Evolutionary conservation across 345 rosid species (phyloP).

Genomic region (Punica granatum): DNA sequence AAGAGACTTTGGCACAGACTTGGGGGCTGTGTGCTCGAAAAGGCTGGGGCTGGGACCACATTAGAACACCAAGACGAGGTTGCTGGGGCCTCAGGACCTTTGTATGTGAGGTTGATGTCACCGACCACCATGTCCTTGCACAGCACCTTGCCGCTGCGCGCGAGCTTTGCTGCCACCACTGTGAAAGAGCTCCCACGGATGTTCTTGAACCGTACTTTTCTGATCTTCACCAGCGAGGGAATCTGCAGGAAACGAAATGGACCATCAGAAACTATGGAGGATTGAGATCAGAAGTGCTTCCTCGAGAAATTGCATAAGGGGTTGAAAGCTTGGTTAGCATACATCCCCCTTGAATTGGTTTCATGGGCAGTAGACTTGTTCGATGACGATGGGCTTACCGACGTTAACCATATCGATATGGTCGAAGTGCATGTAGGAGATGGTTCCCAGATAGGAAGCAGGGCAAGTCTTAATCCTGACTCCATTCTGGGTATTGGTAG

Average conservation of each 20-base stretch:
- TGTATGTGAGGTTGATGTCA: constrained; percentile 19
- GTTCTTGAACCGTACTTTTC: constrained; percentile 16
- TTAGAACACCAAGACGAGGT: constrained; percentile 16
- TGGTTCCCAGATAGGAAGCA: constrained; percentile 13
- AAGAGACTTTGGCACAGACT: not conserved
- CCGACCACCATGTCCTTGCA: constrained; percentile 18
- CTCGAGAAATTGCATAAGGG: too few species aligned
- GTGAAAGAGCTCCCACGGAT: constrained; percentile 22
- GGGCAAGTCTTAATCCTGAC: constrained; percentile 60
- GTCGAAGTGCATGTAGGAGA: constrained; percentile 24
- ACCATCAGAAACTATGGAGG: not conserved
- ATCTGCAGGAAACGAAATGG: constrained; percentile 6
- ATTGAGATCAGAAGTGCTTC: too few species aligned
- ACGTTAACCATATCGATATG: constrained; percentile 24
- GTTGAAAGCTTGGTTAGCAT: too few species aligned
- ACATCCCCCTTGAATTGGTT: constrained; percentile 20
- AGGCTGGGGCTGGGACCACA: constrained; percentile 13
- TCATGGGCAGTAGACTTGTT: constrained; percentile 29
- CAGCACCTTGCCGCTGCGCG: constrained; percentile 14
- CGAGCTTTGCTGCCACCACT: constrained; percentile 8
- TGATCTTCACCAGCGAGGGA: constrained; percentile 21
- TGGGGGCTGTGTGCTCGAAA: constrained; percentile 8
- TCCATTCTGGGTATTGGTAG: constrained; percentile 23
- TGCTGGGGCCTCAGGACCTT: constrained; percentile 4
- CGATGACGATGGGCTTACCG: constrained; percentile 23